phyloP scores from a whole-genome alignment of 495 filamentous ascomycete genomes.

The Elaphomyces granulatus region DNA sequence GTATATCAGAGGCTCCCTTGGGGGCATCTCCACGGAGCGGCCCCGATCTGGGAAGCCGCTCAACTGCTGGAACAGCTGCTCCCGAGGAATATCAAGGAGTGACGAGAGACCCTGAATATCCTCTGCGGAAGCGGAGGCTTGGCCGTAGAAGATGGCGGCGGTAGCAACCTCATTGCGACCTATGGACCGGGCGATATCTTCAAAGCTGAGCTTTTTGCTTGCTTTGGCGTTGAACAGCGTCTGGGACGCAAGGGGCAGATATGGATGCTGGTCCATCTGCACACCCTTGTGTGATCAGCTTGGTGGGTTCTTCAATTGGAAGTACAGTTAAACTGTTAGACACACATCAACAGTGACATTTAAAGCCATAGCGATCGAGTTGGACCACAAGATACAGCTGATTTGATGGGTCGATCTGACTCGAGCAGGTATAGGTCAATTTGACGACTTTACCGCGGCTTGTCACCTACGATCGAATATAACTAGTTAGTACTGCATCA shows the following conservation, averaged over 20 bases:
- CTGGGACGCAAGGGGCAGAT: slow-evolving; percentile 52
- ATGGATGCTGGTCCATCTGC: slow-evolving; percentile 19
- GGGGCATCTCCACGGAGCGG: slow-evolving; percentile 78
- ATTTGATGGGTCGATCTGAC: too few species aligned
- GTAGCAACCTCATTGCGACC: slow-evolving; percentile 80
- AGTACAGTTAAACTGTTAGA: neutral
- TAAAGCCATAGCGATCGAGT: too few species aligned
- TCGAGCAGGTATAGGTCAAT: too few species aligned
- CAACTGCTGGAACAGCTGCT: slow-evolving; percentile 44
- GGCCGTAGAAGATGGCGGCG: slow-evolving; percentile 91
- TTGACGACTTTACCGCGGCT: too few species aligned
- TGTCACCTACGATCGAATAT: too few species aligned
- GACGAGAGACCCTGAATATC: slow-evolving; percentile 61
- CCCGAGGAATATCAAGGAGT: slow-evolving; percentile 48
- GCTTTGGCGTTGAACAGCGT: slow-evolving; percentile 83
- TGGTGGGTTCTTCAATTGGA: neutral
- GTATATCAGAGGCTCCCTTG: slow-evolving; percentile 87
- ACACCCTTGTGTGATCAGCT: neutral
- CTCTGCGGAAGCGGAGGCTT: slow-evolving; percentile 62
- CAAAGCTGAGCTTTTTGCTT: slow-evolving; percentile 58
- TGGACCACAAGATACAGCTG: too few species aligned
- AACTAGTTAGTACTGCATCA: too few species aligned
- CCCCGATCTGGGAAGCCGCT: slow-evolving; percentile 71
- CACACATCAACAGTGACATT: too few species aligned
- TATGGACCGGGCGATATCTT: slow-evolving; percentile 58